phyloP scores from a whole-genome alignment of 768 basidiomycete species.

The Lentinula detonsa region DNA sequence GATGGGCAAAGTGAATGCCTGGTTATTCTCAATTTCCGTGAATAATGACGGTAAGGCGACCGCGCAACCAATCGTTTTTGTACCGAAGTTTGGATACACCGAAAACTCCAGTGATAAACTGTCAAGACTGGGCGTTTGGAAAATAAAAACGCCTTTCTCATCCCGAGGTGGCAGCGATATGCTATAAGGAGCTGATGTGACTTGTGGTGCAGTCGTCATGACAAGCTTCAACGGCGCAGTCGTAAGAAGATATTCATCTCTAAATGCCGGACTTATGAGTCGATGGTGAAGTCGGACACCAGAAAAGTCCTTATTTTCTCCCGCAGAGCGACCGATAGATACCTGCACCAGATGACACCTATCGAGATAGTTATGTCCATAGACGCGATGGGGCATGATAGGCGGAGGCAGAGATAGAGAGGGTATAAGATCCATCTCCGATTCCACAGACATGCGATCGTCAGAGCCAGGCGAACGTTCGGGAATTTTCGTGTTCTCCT shows the following conservation, averaged over 20 bases:
- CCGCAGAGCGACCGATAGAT: slow-evolving; percentile 66
- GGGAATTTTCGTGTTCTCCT: slow-evolving; percentile 15
- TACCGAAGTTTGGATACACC: slow-evolving; percentile 95
- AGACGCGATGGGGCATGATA: slow-evolving; percentile 96
- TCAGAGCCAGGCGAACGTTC: slow-evolving; percentile 36
- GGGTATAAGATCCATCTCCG: slow-evolving; percentile 89
- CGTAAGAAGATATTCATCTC: slow-evolving; percentile 60
- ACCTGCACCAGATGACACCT: slow-evolving; percentile 82
- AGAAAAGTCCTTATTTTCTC: slow-evolving; percentile 24
- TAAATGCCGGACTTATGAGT: slow-evolving; percentile 61
- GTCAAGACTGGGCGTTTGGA: slow-evolving; percentile 76
- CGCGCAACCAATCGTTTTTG: slow-evolving; percentile 92
- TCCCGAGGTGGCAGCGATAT: slow-evolving; percentile 80
- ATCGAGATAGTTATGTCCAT: slow-evolving; percentile 95
- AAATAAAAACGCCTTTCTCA: slow-evolving; percentile 68
- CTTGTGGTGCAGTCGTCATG: slow-evolving; percentile 83
- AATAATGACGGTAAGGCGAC: slow-evolving; percentile 79
- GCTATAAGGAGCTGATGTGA: slow-evolving; percentile 83
- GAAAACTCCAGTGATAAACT: slow-evolving; percentile 85
- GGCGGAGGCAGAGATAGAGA: slow-evolving; percentile 94
- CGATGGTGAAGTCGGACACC: slow-evolving; percentile 70
- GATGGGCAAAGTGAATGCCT: slow-evolving; percentile 65
- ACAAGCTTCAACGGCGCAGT: slow-evolving; percentile 90
- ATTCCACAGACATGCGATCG: slow-evolving; percentile 34
- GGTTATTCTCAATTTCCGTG: slow-evolving; percentile 43